A percentile compares a stretch with the other conserved stretches of the same genome.
These are phyloP conservation scores for Annulohypoxylon nitens DNA, from an alignment of 495 filamentous ascomycete genomes.

Conservation along the genomic window DNA sequence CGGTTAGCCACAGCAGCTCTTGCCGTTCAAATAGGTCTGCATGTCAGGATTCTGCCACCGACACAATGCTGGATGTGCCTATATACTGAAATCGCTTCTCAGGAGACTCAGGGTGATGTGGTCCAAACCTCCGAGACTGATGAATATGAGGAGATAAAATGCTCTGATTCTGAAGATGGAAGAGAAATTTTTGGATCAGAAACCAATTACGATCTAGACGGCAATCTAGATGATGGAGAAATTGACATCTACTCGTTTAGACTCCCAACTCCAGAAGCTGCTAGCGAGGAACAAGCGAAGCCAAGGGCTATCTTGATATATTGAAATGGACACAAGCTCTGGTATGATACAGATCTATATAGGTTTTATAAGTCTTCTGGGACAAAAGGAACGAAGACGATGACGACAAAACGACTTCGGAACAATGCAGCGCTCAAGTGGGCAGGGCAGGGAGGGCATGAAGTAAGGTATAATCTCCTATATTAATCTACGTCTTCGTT, in stretches of 20 bases:
- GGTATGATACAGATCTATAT: neutral
- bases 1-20: neutral
- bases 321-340: neutral
- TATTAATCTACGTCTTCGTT: too few relatives aligned
- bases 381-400: too few relatives aligned
- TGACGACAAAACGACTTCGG: too few relatives aligned
- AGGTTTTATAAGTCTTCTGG: neutral
- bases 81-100: neutral
- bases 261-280: neutral
- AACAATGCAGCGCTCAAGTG: too few relatives aligned
- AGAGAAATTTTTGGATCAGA: neutral
- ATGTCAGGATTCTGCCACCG: neutral
- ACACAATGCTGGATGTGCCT: neutral
- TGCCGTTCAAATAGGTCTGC: neutral
- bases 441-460: too few relatives aligned
- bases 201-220: neutral
- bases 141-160: neutral
- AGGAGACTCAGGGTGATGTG: neutral
- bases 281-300: neutral
- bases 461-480: too few relatives aligned
- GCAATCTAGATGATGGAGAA: neutral
- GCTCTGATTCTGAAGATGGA: neutral
- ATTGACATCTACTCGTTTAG: neutral
- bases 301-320: neutral
- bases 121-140: neutral